Evolutionary conservation across 2,329 filamentous ascomycete species (phyloP), one percentile per base, ranked within the genome.

Genomic region (Aspergillus fijiensis): DNA sequence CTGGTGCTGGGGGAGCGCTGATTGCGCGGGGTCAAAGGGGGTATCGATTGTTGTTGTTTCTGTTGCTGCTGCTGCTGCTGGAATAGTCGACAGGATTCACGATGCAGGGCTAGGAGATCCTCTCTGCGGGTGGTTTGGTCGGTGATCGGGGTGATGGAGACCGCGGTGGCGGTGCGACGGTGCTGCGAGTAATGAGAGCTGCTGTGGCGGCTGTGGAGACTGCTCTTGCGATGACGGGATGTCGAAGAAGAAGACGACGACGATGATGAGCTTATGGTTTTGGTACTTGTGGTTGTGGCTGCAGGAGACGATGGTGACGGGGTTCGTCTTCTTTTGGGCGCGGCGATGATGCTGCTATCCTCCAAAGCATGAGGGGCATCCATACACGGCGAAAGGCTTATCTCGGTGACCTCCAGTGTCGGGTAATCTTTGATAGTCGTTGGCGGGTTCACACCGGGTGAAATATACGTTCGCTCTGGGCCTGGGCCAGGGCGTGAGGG

Each of bases 11-110:
- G 16, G 60, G 56, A 31, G 4, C 57, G 39, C 45, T 49, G 14
- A 63, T 59, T 7, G 63, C 55, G 12, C 53, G 25, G 14, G 60
- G 60, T 11, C 57, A 49, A 33, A 47, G 42, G 42, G 42, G 35
- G 25, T 45, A 31, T n/a, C 19, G 49, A 19, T 21, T 58, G 10
- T 53, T 31, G 16, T 42, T 59, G 10, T 2, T 55, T 47, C 5
- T 59, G 27, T 2, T 54, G 57, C 12, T 61, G 61, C 16, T 68
- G 64, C 16, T 61, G 61, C 16, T 68, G 64, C 61, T 77, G 73
- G 35, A 79, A 79, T 1, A 79, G 62, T 16, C 76, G 76, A 55
- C 76, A 76, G 51, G 76, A 76, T 50, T 79, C 73, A 6, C 76
- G 75, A 51, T 79, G 75, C 21, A 78, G 62, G 1, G 74, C 71